phyloP scores from a whole-genome alignment of 2,329 filamentous ascomycete genomes.

The Aspergillus pseudoviridinutans region DNA sequence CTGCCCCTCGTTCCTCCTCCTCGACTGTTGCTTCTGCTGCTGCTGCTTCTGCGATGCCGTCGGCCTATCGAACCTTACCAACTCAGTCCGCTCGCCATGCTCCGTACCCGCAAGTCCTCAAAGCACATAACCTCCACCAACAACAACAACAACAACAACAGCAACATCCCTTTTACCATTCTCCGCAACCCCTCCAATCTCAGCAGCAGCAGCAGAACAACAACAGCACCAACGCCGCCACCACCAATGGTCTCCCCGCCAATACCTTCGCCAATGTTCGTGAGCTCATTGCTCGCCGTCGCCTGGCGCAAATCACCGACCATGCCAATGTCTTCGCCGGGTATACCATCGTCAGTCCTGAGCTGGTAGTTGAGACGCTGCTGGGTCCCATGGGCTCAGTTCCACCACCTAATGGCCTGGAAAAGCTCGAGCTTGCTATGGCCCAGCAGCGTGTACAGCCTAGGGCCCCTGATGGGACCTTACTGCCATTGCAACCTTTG shows the following conservation, averaged over 20 bases:
- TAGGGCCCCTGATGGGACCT: constrained; percentile 34
- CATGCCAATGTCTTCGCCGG: constrained; percentile 44
- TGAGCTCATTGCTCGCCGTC: constrained; percentile 39
- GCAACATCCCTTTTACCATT: constrained; percentile 8
- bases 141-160: constrained; percentile 15
- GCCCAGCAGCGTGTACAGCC: constrained; percentile 41
- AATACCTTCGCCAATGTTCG: constrained; percentile 41
- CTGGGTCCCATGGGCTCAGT: constrained; percentile 40
- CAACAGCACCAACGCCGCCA: constrained; percentile 15
- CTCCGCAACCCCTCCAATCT: constrained; percentile 5
- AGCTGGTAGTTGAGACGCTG: constrained; percentile 42
- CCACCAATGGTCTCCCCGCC: constrained; percentile 26
- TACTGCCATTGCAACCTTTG: constrained; percentile 36
- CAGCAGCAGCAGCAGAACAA: constrained; percentile 11
- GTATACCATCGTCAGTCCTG: constrained; percentile 41
- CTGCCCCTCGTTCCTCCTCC: constrained; percentile 20
- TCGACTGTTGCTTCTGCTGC: constrained; percentile 30
- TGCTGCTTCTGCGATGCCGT: constrained; percentile 40
- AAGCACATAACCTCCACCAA: constrained; percentile 28
- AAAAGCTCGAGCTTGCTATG: constrained; percentile 43
- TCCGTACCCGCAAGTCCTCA: constrained; percentile 35
- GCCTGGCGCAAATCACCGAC: constrained; percentile 42
- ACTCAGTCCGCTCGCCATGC: constrained; percentile 36
- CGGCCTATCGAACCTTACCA: constrained; percentile 39
- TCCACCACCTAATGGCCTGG: constrained; percentile 38